Conservation (phyloP, 176 grass and related monocot genomes). For the Avena eriantha region DNA sequence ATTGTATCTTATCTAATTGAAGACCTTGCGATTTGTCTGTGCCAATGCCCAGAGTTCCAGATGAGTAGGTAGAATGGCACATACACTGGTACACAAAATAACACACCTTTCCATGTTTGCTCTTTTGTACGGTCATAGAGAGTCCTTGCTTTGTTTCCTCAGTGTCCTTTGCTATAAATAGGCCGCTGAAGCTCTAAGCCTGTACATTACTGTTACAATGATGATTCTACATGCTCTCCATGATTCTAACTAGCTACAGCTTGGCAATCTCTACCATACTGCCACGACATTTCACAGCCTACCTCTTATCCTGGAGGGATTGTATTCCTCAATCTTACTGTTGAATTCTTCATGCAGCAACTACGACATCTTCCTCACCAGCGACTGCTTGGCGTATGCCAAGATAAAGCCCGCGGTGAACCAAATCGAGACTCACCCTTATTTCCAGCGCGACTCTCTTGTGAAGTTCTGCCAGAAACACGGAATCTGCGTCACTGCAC, state of each 20-base stretch:
- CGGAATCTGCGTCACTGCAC: slow-evolving; percentile 79
- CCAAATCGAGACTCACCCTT: slow-evolving; percentile 90
- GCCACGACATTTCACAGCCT: neutral
- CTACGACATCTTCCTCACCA: slow-evolving; percentile 93
- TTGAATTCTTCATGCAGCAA: slow-evolving; percentile 67
- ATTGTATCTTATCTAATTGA: slow-evolving; percentile 8
- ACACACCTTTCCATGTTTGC: neutral
- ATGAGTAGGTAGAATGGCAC: neutral
- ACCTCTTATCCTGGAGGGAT: neutral
- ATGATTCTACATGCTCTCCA: neutral
- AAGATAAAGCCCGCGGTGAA: slow-evolving; percentile 97
- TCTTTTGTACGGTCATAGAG: neutral
- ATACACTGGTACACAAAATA: neutral
- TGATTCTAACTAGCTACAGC: neutral
- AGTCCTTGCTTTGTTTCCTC: neutral
- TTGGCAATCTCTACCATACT: neutral
- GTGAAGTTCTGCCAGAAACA: slow-evolving; percentile 99
- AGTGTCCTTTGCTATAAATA: neutral
- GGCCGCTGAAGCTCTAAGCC: neutral
- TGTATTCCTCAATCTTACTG: neutral
- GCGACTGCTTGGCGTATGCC: slow-evolving; percentile 81
- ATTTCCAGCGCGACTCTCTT: slow-evolving; percentile 90
- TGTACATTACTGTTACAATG: neutral
- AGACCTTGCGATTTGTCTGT: neutral
- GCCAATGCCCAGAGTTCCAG: neutral